Evolutionary conservation across 371 early-diverging fungal genomes (phyloP).

Genomic region (Mortierella polycephala): DNA sequence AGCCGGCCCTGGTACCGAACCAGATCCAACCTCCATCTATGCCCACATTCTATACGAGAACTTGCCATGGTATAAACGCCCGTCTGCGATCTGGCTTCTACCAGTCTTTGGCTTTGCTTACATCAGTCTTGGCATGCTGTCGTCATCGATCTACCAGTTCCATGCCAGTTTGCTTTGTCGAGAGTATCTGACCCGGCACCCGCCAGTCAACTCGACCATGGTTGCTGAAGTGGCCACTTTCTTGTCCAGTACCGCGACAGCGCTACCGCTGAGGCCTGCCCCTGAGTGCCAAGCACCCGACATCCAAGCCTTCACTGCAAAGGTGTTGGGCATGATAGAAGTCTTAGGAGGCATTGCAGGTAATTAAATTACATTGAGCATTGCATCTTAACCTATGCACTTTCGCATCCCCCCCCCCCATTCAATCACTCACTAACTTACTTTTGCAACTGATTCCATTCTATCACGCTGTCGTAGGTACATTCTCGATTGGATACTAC

Average conservation of each 20-base stretch:
- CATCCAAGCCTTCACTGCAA: slow-evolving; percentile 51
- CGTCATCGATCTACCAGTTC: slow-evolving; percentile 27
- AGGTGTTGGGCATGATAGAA: slow-evolving; percentile 16
- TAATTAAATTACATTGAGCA: slow-evolving; percentile 10
- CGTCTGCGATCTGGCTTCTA: slow-evolving; percentile 35
- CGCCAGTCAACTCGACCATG: slow-evolving; percentile 19
- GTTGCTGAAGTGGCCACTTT: background rate
- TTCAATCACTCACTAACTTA: background rate
- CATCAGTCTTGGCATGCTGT: slow-evolving; percentile 38
- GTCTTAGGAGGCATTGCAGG: slow-evolving; percentile 34
- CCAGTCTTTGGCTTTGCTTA: slow-evolving; percentile 19
- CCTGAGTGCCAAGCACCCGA: slow-evolving; percentile 22
- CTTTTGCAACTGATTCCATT: background rate
- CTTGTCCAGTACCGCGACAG: background rate
- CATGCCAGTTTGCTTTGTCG: slow-evolving; percentile 27
- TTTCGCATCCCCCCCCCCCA: background rate
- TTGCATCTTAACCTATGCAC: background rate
- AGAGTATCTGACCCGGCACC: slow-evolving; percentile 37
- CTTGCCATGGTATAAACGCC: slow-evolving; percentile 45
- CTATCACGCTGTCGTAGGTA: slow-evolving; percentile 5
- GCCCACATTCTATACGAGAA: slow-evolving; percentile 22
- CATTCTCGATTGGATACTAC: slow-evolving; percentile 40
- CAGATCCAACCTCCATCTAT: slow-evolving; percentile 31
- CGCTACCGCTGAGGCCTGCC: slow-evolving; percentile 1
- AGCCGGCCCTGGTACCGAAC: background rate